Base-by-base conservation (phyloP, 768 basidiomycete genomes). In the Podaxis mareebaensis region DNA sequence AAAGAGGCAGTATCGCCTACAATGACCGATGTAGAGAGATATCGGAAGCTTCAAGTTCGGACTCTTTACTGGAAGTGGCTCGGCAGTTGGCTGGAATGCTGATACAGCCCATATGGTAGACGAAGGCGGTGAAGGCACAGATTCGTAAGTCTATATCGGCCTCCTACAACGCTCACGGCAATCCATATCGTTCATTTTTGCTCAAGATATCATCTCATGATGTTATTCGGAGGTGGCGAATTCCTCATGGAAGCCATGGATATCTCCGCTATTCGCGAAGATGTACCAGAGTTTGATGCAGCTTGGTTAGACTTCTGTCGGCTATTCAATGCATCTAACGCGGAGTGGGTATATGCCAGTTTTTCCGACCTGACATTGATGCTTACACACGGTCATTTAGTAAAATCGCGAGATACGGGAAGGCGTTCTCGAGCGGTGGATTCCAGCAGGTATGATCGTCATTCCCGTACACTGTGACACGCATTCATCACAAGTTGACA, bases 191-290 rank as follows among this genome's bases (percentile, higher is more conserved):
- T 42, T 39, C 38, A 55, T 24, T 49, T 39, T 17, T 17, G 22
- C 36, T 28, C 42, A 53, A 76, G 75, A 1, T 75, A 76, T 58
- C 70, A 74, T 59, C 60, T 76, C 36, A 73, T 69, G 24, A 77
- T 77, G 76, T 60, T 76, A 8, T 77, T 76, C 40, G 76, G 75
- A 22, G 77, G 76, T 4, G 76, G 76, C 12, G 77, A 77, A 62
- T 74, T 78, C 58, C 60, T 77, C 30, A 78, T 78, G 76, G 77
- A 78, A 56, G 71, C 71, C n/a, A 75, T 77, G 75, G 76, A 77
- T 38, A 53, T 77, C 15, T 28, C 54, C 8, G 55, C 51, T 12
- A 75, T 77, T 36, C 74, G 71, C 0, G 75, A 78, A 63, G 76
- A 73, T 11, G 55, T 63, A 55, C 74, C 76, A 1, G 75, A 68